Conservation (phyloP, 108 stramenopile genomes). For the Discostella stelligeroides region DNA sequence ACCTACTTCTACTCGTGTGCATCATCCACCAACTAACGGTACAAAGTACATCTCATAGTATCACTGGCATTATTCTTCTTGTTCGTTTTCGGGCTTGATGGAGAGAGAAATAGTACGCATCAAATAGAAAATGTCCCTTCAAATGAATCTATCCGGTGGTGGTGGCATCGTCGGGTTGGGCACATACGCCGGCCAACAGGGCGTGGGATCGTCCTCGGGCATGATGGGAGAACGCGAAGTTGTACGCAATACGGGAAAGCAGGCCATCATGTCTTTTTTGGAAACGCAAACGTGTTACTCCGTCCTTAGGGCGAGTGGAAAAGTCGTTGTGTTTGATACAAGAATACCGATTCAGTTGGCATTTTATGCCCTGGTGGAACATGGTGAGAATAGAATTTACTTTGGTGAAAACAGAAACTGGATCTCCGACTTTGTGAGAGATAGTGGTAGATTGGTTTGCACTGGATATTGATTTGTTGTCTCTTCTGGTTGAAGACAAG, state of each 20-base stretch:
- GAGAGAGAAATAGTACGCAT: too few species aligned
- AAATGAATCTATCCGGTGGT: too few species aligned
- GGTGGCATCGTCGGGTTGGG: constrained; percentile 3
- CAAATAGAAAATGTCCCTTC: too few species aligned
- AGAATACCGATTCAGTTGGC: constrained; percentile 97
- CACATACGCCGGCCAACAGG: not conserved
- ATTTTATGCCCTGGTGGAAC: constrained; percentile 98
- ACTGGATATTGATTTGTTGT: not conserved
- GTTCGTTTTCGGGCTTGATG: too few species aligned
- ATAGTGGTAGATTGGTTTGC: not conserved
- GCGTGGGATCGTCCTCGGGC: constrained; percentile 16
- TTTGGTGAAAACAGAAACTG: not conserved
- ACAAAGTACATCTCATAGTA: too few species aligned
- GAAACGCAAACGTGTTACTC: constrained; percentile 76
- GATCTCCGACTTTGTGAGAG: not conserved
- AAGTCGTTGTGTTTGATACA: constrained; percentile 97
- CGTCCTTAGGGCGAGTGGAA: constrained; percentile 76
- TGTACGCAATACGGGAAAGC: constrained; percentile 72
- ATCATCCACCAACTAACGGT: too few species aligned
- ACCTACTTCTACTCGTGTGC: too few species aligned
- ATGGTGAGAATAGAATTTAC: constrained; percentile 68
- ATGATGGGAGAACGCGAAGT: constrained; percentile 76
- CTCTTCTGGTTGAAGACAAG: too few species aligned
- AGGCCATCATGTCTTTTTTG: constrained; percentile 81
- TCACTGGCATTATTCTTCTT: too few species aligned